A percentile compares a stretch with the other conserved stretches of the same genome.
Evolutionary conservation across 345 rosid genomes (phyloP).

Genomic region (Brassica incana): DNA sequence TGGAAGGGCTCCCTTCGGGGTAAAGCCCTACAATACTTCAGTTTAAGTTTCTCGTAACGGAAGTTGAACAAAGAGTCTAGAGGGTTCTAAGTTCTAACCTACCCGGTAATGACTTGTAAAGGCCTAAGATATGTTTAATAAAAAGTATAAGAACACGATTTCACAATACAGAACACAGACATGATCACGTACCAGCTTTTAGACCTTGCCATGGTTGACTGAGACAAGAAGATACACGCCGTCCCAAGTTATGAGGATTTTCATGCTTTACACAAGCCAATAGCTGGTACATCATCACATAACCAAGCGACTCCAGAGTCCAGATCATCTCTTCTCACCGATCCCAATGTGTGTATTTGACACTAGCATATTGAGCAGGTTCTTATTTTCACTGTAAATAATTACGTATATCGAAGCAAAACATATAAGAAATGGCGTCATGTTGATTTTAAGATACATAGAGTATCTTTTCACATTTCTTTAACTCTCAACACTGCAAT

Average conservation of each 20-base stretch:
- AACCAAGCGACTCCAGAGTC: no score
- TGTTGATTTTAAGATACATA: neutral
- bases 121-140: neutral
- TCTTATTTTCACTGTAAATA: constrained; percentile 76
- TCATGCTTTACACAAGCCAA: no score
- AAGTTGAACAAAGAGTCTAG: no score
- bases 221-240: no score
- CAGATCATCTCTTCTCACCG: constrained; percentile 51
- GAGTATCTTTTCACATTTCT: neutral
- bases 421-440: neutral
- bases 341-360: constrained; percentile 47
- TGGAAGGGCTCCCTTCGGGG: constrained; percentile 39
- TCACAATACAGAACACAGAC: neutral
- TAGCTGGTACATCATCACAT: no score
- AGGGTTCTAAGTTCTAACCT: no score
- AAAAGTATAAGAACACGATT: neutral
- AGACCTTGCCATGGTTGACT: no score
- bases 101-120: no score
- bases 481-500: neutral
- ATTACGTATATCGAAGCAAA: neutral
- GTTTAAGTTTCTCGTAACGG: neutral
- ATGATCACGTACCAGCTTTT: no score
- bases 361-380: constrained; percentile 50
- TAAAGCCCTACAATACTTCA: constrained; percentile 27
- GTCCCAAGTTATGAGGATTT: no score